Conservation (phyloP, 2,329 filamentous ascomycete genomes). For the Fusarium sp. region DNA sequence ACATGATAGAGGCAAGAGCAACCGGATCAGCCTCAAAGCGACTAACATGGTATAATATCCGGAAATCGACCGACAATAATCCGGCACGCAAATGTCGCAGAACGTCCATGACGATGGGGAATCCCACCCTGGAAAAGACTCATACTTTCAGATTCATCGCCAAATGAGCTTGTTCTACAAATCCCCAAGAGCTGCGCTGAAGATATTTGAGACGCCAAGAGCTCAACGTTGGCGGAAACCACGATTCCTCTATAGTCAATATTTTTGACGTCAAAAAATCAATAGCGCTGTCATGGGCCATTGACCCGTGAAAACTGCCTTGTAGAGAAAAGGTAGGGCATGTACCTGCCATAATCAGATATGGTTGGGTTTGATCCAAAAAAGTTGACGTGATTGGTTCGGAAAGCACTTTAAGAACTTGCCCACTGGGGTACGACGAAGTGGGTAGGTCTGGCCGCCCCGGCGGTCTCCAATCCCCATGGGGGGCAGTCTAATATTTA, state of each 20-base stretch:
- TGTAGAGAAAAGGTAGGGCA: slow-evolving; percentile 8
- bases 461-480: slow-evolving; percentile 40
- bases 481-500: slow-evolving; percentile 10
- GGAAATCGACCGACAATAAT: slow-evolving; percentile 8
- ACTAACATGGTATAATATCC: slow-evolving; percentile 4
- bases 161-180: neutral
- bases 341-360: slow-evolving; percentile 38
- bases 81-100: neutral
- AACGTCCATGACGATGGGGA: neutral
- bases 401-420: slow-evolving; percentile 21
- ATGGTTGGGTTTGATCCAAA: slow-evolving; percentile 12
- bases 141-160: no score
- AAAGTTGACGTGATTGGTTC: slow-evolving; percentile 28
- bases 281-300: neutral
- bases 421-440: slow-evolving; percentile 9
- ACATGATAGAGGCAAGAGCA: neutral
- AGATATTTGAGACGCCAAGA: neutral
- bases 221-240: neutral
- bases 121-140: neutral
- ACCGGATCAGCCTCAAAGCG: neutral
- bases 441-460: slow-evolving; percentile 8
- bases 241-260: neutral
- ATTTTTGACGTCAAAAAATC: neutral
- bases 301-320: neutral
- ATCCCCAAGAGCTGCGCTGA: neutral